Percentiles rank a stretch among this genome's conserved stretches.
Evolutionary conservation across 2,329 filamentous ascomycete species (phyloP).

Genomic region (Aspergillus hortae): DNA sequence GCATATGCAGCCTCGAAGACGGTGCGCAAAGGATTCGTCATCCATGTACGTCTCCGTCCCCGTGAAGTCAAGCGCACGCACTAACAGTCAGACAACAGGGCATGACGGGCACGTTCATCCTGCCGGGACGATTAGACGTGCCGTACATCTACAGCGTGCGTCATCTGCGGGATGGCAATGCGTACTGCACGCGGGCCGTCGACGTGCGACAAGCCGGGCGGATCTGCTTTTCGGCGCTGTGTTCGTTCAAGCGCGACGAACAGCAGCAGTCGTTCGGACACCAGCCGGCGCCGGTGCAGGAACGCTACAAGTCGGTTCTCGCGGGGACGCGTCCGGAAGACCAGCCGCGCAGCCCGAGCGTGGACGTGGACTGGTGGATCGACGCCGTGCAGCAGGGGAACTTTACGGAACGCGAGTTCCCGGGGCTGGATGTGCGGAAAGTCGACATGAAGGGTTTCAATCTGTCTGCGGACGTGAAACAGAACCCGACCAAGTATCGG

Average conservation of each 20-base stretch:
- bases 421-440: conserved; percentile 48
- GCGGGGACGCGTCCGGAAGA: conserved; percentile 30
- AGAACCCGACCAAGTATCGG: conserved; percentile 32
- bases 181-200: conserved; percentile 51
- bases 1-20: conserved; percentile 56
- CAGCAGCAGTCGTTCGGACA: conserved; percentile 23
- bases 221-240: conserved; percentile 52
- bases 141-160: conserved; percentile 52
- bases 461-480: conserved; percentile 20
- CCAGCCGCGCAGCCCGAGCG: conserved; percentile 29
- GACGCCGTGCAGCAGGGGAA: conserved; percentile 23
- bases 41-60: conserved; percentile 43
- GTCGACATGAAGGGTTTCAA: conserved; percentile 53
- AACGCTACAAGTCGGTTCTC: conserved; percentile 29
- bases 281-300: conserved; percentile 26
- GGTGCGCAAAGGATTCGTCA: conserved; percentile 46
- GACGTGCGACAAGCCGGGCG: conserved; percentile 48
- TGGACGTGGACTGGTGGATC: conserved; percentile 38
- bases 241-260: conserved; percentile 51
- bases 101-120: conserved; percentile 52
- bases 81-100: conserved; percentile 32
- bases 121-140: conserved; percentile 44
- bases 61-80: neutral
- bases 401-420: conserved; percentile 29
- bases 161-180: conserved; percentile 49